phyloP scores from a whole-genome alignment of 2,329 filamentous ascomycete species.

The Botryotinia convoluta region DNA sequence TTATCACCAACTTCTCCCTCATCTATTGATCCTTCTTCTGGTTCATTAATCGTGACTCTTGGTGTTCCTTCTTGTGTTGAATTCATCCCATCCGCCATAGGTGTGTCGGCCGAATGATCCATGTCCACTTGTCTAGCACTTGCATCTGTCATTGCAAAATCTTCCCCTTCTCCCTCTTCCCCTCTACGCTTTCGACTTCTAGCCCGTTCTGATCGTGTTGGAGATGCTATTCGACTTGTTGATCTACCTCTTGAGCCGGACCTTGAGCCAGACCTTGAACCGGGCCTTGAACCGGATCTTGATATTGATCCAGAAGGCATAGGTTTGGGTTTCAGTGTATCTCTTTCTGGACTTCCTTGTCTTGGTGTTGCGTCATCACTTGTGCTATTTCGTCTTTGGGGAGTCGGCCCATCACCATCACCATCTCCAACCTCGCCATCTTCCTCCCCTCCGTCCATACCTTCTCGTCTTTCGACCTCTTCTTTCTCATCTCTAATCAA shows the following conservation, averaged over 20 bases:
- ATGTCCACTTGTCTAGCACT: constrained; percentile 42
- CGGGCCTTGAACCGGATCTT: constrained; percentile 30
- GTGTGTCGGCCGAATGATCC: constrained; percentile 34
- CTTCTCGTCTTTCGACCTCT: constrained; percentile 83
- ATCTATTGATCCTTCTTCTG: constrained; percentile 38
- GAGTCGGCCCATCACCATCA: constrained; percentile 50
- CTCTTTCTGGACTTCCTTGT: constrained; percentile 48
- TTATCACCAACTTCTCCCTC: constrained; percentile 48
- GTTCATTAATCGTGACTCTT: constrained; percentile 50
- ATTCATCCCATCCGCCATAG: constrained; percentile 32
- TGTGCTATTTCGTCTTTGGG: constrained; percentile 46
- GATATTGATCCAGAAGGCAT: constrained; percentile 39
- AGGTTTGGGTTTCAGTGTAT: constrained; percentile 39
- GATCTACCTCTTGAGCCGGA: constrained; percentile 44
- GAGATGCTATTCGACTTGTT: constrained; percentile 42
- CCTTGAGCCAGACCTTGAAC: constrained; percentile 40
- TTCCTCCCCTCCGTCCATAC: constrained; percentile 62
- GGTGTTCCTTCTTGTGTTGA: constrained; percentile 42
- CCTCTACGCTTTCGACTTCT: constrained; percentile 16
- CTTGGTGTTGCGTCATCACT: constrained; percentile 50
- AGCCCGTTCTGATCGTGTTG: constrained; percentile 33
- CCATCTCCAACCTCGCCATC: constrained; percentile 59
- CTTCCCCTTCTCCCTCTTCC: constrained; percentile 48
- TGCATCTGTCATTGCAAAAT: constrained; percentile 59
- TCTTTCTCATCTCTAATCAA: constrained; percentile 95